phyloP scores from a whole-genome alignment of 2,329 filamentous ascomycete species.

The Cercospora sp. region DNA sequence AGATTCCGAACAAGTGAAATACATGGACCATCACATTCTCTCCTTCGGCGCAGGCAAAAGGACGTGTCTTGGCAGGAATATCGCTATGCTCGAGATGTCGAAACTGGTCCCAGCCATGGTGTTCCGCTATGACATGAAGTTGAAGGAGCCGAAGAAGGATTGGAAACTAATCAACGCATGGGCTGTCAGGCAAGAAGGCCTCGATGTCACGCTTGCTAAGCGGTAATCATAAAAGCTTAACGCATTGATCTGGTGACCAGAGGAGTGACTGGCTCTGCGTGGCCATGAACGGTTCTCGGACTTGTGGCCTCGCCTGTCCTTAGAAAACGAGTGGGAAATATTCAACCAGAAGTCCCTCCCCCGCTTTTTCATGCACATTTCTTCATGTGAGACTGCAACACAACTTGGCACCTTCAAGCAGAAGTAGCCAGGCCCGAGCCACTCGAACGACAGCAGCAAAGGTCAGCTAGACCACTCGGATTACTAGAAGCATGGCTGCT shows the following conservation, averaged over 20 bases:
- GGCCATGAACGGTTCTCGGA: background rate
- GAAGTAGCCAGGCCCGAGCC: no score
- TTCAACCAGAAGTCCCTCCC: background rate
- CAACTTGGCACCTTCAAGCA: no score
- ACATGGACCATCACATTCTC: slow-evolving; percentile 64
- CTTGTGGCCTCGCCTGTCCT: background rate
- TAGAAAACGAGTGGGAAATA: background rate
- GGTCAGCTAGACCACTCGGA: no score
- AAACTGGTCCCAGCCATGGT: slow-evolving; percentile 25
- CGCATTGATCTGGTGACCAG: background rate
- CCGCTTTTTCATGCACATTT: background rate
- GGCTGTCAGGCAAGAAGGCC: slow-evolving; percentile 21
- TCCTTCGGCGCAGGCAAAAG: slow-evolving; percentile 25
- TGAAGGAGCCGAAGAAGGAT: slow-evolving; percentile 15
- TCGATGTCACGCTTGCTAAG: slow-evolving; percentile 14
- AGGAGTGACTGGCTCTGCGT: background rate
- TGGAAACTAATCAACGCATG: slow-evolving; percentile 17
- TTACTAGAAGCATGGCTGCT: no score
- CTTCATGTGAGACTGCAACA: background rate
- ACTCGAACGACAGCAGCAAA: no score
- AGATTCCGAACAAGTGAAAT: slow-evolving; percentile 60
- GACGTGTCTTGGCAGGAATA: slow-evolving; percentile 24
- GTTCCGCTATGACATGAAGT: slow-evolving; percentile 18
- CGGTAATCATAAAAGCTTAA: background rate
- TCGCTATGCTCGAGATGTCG: slow-evolving; percentile 24